phyloP scores from a whole-genome alignment of 345 rosid species.

The Salix caprea region DNA sequence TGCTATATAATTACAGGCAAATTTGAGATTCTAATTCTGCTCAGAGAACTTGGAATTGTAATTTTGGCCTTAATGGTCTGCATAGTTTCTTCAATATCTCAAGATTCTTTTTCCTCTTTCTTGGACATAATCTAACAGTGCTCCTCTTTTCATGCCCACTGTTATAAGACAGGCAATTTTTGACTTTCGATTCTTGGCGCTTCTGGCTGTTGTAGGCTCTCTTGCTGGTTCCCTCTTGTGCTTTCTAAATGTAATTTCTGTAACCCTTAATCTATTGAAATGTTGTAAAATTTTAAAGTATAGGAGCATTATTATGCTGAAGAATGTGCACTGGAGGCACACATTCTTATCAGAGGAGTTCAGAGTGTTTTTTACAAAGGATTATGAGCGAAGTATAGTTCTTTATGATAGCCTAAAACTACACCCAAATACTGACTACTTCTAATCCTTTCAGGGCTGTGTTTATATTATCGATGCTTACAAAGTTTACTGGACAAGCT shows the following conservation, averaged over 20 bases:
- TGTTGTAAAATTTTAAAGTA: too few relatives aligned
- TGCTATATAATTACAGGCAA: neutral
- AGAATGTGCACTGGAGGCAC: neutral
- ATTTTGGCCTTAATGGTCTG: neutral
- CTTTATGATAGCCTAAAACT: neutral
- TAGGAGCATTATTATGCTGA: neutral
- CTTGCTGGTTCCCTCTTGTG: conserved; percentile 83
- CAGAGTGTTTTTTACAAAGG: neutral
- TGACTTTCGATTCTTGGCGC: conserved; percentile 88
- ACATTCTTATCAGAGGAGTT: neutral
- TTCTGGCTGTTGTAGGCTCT: conserved; percentile 76
- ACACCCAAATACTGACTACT: neutral
- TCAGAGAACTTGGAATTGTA: neutral
- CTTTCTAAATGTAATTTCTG: conserved; percentile 70
- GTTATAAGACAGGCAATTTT: conserved; percentile 54
- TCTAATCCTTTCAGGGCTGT: conserved; percentile 51
- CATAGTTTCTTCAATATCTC: neutral
- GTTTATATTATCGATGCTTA: conserved; percentile 72
- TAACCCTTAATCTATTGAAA: neutral
- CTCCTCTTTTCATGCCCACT: neutral
- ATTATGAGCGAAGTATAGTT: neutral
- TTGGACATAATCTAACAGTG: neutral
- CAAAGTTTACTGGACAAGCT: conserved; percentile 75
- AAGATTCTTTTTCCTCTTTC: too few relatives aligned
- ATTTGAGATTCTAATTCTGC: neutral